These are phyloP conservation scores for Aegilops longissima DNA, from an alignment of 176 grass and related monocot species.

Conservation along the genomic window DNA sequence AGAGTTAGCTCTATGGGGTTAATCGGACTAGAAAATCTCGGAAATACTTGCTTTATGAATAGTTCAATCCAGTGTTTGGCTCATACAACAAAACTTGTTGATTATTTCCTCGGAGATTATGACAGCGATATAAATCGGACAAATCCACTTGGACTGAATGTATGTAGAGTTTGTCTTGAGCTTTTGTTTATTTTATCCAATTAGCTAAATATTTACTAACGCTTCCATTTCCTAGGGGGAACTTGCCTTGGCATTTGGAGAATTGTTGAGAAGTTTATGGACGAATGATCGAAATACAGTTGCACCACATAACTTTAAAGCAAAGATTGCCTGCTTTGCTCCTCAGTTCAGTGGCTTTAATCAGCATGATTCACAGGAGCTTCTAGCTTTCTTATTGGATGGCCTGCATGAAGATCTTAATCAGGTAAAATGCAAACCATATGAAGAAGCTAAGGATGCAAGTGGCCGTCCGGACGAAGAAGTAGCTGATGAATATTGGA, in stretches of 20 bases:
- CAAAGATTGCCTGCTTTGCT: slow-evolving; percentile 86
- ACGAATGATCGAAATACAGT: slow-evolving; percentile 55
- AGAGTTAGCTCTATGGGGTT: slow-evolving; percentile 56
- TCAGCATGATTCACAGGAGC: slow-evolving; percentile 99
- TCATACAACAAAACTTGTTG: slow-evolving; percentile 81
- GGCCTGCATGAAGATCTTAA: slow-evolving; percentile 98
- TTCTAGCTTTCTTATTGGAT: slow-evolving; percentile 97
- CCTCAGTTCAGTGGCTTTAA: slow-evolving; percentile 94
- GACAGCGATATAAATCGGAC: slow-evolving; percentile 69
- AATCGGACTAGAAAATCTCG: slow-evolving; percentile 95
- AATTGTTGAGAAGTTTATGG: slow-evolving; percentile 82
- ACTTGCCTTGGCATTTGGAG: slow-evolving; percentile 96
- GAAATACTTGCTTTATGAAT: slow-evolving; percentile 99
- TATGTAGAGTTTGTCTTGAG: slow-evolving; percentile 37
- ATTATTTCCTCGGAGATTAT: slow-evolving; percentile 95
- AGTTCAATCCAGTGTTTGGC: slow-evolving; percentile 93
- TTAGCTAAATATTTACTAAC: slow-evolving; percentile 18
- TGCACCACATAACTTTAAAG: slow-evolving; percentile 76
- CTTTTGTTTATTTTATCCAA: not conserved
- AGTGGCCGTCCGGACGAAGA: slow-evolving; percentile 73
- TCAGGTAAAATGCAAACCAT: slow-evolving; percentile 88
- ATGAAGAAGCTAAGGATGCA: slow-evolving; percentile 92
- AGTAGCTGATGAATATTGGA: slow-evolving; percentile 97
- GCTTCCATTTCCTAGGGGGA: slow-evolving; percentile 66
- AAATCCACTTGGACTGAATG: slow-evolving; percentile 93